phyloP scores from a whole-genome alignment of 306 rosid species.

The Potentilla sterilis region DNA sequence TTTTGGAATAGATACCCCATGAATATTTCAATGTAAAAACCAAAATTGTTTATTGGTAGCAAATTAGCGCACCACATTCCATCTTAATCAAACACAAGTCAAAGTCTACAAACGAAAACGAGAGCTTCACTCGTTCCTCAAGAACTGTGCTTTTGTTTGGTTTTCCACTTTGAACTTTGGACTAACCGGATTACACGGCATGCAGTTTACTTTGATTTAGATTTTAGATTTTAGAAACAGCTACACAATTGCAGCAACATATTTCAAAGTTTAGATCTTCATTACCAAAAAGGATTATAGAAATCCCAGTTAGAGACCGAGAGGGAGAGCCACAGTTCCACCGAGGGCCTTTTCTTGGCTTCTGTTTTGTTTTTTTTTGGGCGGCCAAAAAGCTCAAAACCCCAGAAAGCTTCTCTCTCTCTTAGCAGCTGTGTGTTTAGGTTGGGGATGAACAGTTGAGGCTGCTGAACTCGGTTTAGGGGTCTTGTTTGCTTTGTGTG shows the following conservation, averaged over 20 bases:
- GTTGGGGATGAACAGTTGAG: constrained; percentile 2
- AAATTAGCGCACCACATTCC: not conserved
- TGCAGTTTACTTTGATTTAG: not conserved
- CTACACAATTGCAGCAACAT: not conserved
- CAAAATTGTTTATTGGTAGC: not conserved
- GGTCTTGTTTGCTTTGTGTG: constrained; percentile 14
- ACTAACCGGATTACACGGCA: constrained; percentile 19
- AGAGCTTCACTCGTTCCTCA: not conserved
- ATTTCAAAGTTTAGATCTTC: not conserved
- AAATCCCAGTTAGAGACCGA: not conserved
- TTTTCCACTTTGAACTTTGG: constrained; percentile 4
- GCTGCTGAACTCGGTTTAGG: constrained; percentile 8
- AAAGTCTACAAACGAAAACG: constrained; percentile 13
- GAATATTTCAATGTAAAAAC: not conserved
- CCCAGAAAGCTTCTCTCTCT: constrained; percentile 15
- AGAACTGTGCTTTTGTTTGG: constrained; percentile 22
- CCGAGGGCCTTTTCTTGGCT: not conserved
- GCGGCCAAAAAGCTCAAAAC: constrained; percentile 32
- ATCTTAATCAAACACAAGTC: constrained; percentile 22
- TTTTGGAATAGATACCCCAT: too few relatives aligned
- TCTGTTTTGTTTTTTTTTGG: constrained; percentile 23
- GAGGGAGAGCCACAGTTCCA: not conserved
- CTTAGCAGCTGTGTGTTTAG: constrained; percentile 6
- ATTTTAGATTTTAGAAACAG: not conserved
- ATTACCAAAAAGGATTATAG: not conserved